phyloP scores from a whole-genome alignment of 208 protist species.

The Kentomonas sorsogonicus region DNA sequence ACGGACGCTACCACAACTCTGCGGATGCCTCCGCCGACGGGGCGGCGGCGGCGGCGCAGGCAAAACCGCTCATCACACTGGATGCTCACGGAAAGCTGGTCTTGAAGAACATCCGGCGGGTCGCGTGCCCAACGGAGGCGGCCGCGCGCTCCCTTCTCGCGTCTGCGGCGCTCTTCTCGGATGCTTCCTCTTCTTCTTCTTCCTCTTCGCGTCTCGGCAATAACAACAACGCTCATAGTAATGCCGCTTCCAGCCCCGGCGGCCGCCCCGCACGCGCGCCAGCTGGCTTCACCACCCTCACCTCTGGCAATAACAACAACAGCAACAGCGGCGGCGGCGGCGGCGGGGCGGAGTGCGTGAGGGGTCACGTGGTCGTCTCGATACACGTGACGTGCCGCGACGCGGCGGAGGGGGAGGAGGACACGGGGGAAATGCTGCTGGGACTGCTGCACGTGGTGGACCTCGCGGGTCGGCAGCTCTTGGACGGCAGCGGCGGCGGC shows the following conservation, averaged over 20 bases:
- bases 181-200: neutral
- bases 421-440: slow-evolving; percentile 14
- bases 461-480: slow-evolving; percentile 80
- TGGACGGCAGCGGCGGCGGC: neutral
- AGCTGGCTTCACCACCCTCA: too few relatives aligned
- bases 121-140: neutral
- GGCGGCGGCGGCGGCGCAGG: neutral
- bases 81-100: slow-evolving; percentile 15
- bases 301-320: too few relatives aligned
- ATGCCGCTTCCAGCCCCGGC: too few relatives aligned
- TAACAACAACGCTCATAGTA: too few relatives aligned
- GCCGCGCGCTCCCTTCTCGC: slow-evolving; percentile 7
- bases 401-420: slow-evolving; percentile 62
- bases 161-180: neutral
- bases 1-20: slow-evolving; percentile 22
- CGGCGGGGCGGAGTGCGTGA: too few relatives aligned
- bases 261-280: too few relatives aligned
- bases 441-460: slow-evolving; percentile 88
- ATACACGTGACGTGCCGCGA: slow-evolving; percentile 65
- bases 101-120: slow-evolving; percentile 8
- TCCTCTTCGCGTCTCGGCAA: neutral
- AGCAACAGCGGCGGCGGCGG: too few relatives aligned
- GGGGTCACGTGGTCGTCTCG: slow-evolving; percentile 80
- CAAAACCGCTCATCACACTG: slow-evolving; percentile 13
- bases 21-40: slow-evolving; percentile 12